Conservation (phyloP, 257 asterid species). For the Solanum medicagineum region DNA sequence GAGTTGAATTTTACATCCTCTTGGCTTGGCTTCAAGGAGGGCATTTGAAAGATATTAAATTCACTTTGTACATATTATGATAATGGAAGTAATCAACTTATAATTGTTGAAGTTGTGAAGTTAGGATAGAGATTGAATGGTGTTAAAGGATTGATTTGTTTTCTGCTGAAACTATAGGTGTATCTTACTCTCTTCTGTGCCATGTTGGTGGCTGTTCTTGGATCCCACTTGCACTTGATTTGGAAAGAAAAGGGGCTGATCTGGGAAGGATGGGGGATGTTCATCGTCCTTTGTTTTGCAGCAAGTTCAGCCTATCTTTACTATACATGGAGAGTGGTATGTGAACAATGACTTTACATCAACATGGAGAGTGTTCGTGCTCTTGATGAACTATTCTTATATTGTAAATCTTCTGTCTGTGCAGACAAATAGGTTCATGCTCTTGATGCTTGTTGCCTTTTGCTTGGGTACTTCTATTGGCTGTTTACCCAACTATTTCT, state of each 20-base stretch:
- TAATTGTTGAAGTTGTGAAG: too few relatives aligned
- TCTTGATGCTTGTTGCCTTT: background rate
- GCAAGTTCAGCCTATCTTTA: background rate
- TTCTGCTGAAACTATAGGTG: background rate
- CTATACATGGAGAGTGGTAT: background rate
- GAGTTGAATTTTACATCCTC: background rate
- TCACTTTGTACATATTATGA: too few relatives aligned
- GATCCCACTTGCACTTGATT: background rate
- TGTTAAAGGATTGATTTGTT: background rate
- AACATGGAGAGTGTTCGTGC: background rate
- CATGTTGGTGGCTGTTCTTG: background rate
- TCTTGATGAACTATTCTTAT: background rate
- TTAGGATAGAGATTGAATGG: background rate
- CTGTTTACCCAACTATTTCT: background rate
- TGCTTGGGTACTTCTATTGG: background rate
- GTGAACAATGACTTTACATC: background rate
- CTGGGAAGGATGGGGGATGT: background rate
- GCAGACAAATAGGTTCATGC: background rate
- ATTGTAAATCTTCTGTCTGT: background rate
- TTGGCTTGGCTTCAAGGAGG: background rate
- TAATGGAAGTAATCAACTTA: background rate
- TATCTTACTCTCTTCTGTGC: background rate
- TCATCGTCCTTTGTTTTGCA: background rate
- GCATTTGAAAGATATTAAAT: background rate
- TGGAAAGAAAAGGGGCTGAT: background rate